Evolutionary conservation across 148 eudicot species (phyloP).

Genomic region (Vaccinium vitisidaea): DNA sequence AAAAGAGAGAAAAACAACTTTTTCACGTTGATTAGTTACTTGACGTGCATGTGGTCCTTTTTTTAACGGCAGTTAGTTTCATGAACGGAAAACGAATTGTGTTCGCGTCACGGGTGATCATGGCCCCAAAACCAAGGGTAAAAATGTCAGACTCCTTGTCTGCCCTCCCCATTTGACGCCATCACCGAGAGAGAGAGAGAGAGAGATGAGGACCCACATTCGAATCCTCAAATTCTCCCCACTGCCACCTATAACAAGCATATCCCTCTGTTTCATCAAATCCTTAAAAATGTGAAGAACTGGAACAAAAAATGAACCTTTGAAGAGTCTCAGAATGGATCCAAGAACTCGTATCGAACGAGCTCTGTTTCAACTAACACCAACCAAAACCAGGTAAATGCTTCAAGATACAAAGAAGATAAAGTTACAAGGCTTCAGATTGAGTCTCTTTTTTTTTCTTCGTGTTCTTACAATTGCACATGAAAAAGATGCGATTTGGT

Average conservation of each 20-base stretch:
- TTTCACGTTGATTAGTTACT: no score
- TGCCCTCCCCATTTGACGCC: no score
- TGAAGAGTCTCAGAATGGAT: constrained; percentile 42
- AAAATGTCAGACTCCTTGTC: no score
- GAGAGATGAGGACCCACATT: constrained; percentile 10
- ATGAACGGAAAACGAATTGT: no score
- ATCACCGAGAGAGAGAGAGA: no score
- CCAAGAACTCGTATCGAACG: constrained; percentile 53
- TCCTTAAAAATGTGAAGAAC: constrained; percentile 15
- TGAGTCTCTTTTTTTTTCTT: neutral
- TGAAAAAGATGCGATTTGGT: constrained; percentile 69
- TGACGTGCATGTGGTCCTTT: no score
- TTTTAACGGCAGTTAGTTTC: no score
- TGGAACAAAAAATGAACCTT: neutral
- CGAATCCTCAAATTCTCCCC: constrained; percentile 18
- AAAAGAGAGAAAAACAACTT: no score
- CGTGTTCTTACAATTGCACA: neutral
- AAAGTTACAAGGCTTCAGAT: neutral
- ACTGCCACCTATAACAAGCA: neutral
- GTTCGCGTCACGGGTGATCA: no score
- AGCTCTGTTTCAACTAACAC: constrained; percentile 80
- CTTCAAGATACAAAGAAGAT: neutral
- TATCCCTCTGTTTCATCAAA: constrained; percentile 16
- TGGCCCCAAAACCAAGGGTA: no score
- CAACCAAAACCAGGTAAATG: constrained; percentile 72